A percentile compares a stretch with the other conserved stretches of the same genome.
Evolutionary conservation across 2,329 filamentous ascomycete genomes (phyloP).

Genomic region (Metarhizium album): DNA sequence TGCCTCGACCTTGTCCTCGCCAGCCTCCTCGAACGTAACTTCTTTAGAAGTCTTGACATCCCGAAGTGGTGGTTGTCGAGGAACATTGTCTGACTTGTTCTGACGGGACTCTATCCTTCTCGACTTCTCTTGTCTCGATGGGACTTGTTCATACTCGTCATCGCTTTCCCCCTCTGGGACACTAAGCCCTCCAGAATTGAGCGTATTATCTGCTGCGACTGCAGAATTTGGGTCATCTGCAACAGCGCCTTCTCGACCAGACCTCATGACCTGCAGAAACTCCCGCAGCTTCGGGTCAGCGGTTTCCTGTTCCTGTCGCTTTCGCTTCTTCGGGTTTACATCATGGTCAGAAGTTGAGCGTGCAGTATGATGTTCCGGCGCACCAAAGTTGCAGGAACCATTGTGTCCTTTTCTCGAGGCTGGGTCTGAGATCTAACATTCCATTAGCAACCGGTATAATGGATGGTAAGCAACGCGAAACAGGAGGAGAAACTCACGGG

Average conservation of each 20-base stretch:
- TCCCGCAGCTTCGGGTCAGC: slow-evolving; percentile 75
- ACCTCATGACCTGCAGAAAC: slow-evolving; percentile 74
- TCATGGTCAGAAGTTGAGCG: slow-evolving; percentile 17
- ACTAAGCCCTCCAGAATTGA: slow-evolving; percentile 21
- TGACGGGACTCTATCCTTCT: slow-evolving; percentile 18
- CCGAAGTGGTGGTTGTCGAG: slow-evolving; percentile 5
- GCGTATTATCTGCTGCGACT: slow-evolving; percentile 9
- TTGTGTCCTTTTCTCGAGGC: slow-evolving; percentile 21
- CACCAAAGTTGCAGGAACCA: slow-evolving; percentile 15
- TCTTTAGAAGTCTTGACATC: slow-evolving; percentile 5
- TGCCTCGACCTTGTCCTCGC: slow-evolving; percentile 8
- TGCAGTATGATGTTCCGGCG: slow-evolving; percentile 6
- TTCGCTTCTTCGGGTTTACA: slow-evolving; percentile 53
- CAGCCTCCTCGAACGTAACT: slow-evolving; percentile 1
- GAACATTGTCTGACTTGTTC: slow-evolving; percentile 5
- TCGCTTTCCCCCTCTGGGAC: slow-evolving; percentile 52
- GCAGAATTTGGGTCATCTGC: slow-evolving; percentile 19
- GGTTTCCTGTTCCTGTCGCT: slow-evolving; percentile 46
- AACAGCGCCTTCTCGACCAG: slow-evolving; percentile 26
- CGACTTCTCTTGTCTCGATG: slow-evolving; percentile 40
- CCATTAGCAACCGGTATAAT: slow-evolving; percentile 20
- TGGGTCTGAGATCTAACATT: slow-evolving; percentile 35
- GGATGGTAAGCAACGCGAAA: slow-evolving; percentile 9
- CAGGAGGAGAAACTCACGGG: slow-evolving; percentile 43
- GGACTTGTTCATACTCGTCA: slow-evolving; percentile 62